Base-by-base conservation (phyloP, 192 early-diverging fungal genomes). In the Thamnidium elegans region DNA sequence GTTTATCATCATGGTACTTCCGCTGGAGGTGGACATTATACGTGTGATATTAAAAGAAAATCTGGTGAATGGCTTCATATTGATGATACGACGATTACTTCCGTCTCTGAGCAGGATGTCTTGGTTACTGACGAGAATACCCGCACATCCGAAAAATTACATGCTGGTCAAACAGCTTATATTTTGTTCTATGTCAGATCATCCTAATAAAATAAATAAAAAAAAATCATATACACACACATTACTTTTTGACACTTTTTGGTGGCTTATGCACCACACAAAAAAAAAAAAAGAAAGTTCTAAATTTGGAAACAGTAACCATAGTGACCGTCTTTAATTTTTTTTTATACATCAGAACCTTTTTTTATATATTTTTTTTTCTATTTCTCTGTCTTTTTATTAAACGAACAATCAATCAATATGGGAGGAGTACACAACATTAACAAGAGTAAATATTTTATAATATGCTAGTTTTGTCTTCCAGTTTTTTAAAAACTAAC, bases 1-100 rank as follows among this genome's bases (percentile, higher is more conserved):
- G 92, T 99, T 7, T 94, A 97, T 72, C 97, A 99, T 78, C 97
- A 97, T 72, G 96, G 97, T 3, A 74, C 74, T 50, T 80, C 81
- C 23, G 90, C 94, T 15, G 87, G 80, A 13, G 95, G 94, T 34
- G 97, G 97, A 7, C 97, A 99, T 68, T 99, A 99, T 76, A 99
- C 97, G 3, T 95, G 93, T 79, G 93, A 96, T 78, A 81, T 99
- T 6, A 66, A 80, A 56, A 79, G 89, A 54, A 78, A 87, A 8
- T 79, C 81, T 52, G 73, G 81, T 44, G 80, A 88, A 62, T 99
- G 97, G 97, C 83, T 95, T 53, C 89, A 88, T 47, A 88, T 97
- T 45, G 96, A 99, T 72, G 97, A 99, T 70, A 87, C 87, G 15
- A 84, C 79, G 32, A 90, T 99, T 48, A 73, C 70, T 11, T 63